A percentile compares a stretch with the other conserved stretches of the same genome.
Evolutionary conservation across 257 asterid species (phyloP).

Genomic region (Lithospermum erythrorhizon): DNA sequence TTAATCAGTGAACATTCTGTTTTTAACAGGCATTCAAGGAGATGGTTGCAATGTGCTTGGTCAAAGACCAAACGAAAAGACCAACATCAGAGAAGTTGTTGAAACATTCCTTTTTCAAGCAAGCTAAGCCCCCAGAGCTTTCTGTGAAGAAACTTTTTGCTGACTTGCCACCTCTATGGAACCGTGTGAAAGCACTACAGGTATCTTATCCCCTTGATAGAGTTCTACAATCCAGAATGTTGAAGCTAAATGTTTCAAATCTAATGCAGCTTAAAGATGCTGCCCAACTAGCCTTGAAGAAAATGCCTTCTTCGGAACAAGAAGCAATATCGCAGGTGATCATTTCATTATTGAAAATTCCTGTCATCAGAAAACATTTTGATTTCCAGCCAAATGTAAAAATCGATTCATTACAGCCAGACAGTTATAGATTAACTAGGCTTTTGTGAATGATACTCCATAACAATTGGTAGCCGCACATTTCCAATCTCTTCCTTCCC

Average conservation of each 20-base stretch:
- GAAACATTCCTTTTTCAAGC: slow-evolving; percentile 23
- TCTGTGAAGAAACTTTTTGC: slow-evolving; percentile 14
- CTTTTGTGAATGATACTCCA: neutral
- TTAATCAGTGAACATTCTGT: neutral
- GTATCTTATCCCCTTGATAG: slow-evolving; percentile 1
- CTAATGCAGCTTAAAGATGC: slow-evolving; percentile 7
- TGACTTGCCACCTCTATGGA: slow-evolving; percentile 22
- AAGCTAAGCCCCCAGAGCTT: slow-evolving; percentile 20
- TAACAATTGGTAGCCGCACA: neutral
- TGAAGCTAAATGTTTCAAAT: neutral
- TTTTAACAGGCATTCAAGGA: slow-evolving; percentile 18
- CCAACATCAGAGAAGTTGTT: slow-evolving; percentile 21
- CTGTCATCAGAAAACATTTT: neutral
- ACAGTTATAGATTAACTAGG: neutral
- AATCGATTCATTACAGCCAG: neutral
- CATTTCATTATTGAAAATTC: neutral
- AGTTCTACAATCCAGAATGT: neutral
- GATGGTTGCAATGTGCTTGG: slow-evolving; percentile 24
- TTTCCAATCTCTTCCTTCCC: neutral
- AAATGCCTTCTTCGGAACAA: slow-evolving; percentile 19
- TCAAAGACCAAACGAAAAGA: slow-evolving; percentile 22
- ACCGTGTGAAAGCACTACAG: slow-evolving; percentile 17
- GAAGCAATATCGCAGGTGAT: slow-evolving; percentile 25
- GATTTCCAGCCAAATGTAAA: neutral
- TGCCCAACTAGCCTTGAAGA: slow-evolving; percentile 10